Percentiles rank a stretch among this genome's conserved stretches.
phyloP scores from a whole-genome alignment of 2,329 filamentous ascomycete genomes.

The Fusarium temperatum region DNA sequence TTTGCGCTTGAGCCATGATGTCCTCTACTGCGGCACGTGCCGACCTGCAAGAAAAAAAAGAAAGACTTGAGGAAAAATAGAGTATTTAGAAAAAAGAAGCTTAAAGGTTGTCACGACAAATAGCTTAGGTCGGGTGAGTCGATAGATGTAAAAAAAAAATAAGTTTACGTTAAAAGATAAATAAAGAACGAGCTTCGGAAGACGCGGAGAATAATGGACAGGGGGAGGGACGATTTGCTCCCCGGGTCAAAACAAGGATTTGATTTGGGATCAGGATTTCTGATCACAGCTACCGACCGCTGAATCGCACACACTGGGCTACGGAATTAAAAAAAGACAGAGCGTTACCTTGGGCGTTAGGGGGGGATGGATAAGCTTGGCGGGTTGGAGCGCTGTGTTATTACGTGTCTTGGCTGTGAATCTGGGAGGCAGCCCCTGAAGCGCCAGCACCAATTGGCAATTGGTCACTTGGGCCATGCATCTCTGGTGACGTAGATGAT shows the following conservation, averaged over 20 bases:
- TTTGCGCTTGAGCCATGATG: constrained; percentile 9
- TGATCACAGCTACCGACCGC: neutral
- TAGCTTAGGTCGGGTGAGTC: neutral
- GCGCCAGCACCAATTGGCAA: neutral
- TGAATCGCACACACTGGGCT: neutral
- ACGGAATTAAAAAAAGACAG: neutral
- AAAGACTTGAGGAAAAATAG: neutral
- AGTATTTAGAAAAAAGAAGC: neutral
- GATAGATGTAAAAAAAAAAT: neutral
- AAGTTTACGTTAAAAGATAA: neutral
- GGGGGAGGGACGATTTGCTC: neutral
- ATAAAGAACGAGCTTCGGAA: constrained; percentile 4
- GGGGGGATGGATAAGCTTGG: neutral
- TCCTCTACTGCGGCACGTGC: neutral
- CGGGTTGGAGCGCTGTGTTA: neutral
- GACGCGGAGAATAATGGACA: constrained; percentile 16
- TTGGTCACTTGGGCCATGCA: neutral
- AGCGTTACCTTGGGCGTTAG: neutral
- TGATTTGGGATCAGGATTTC: constrained; percentile 2
- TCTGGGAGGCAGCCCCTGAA: neutral
- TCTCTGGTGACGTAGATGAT: constrained; percentile 14
- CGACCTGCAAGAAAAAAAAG: neutral
- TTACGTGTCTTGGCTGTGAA: constrained; percentile 2
- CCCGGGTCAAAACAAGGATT: neutral
- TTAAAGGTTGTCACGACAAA: neutral